Evolutionary conservation across 352 stramenopile species (phyloP), one percentile per base, ranked within the genome.

Genomic region (Phytopythium chamaehyphon): DNA sequence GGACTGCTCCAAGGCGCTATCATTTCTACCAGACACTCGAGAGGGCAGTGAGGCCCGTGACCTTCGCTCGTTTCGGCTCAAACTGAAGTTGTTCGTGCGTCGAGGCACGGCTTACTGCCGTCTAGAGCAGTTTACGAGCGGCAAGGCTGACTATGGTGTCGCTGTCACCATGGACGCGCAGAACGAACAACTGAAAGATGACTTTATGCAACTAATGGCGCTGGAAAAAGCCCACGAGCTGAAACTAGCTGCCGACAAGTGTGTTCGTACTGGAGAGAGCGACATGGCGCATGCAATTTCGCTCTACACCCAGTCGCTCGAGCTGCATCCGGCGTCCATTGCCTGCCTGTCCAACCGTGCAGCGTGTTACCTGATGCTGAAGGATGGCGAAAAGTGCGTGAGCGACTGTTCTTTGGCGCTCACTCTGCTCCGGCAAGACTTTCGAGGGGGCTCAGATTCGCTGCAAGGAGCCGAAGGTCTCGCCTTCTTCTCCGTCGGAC

Each of bases 121-220:
- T 5, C 36, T 82, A 8, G 72, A 75, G 1, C 68, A 84, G 40
- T 86, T 69, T 47, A 79, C 57, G 9, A 57, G 87, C 47, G 76
- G 73, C 19, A 91, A 91, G 54, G 76, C 83, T 3, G 83, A 93
- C 61, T 93, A 91, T 38, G 80, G 80, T 21, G 78, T 90, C 21
- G 80, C 83, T 2, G 64, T 87, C 6, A 84, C 78, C 2, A 86
- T 93, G 70, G 80, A 90, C 47, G 76, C 59, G n/a, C 71, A 91
- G 47, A 88, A 91, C 45, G 40, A 57, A 16, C 63, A 74, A 26
- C 66, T 91, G 6, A 68, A 82, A 44, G 62, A 88, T 23, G 83
- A 93, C 31, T 91, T 88, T 38, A 47, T 70, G 23, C 64, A 87
- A 57, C 67, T 93, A 36, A 48, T 87, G 7, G 58, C 59, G 24